A percentile compares a stretch with the other conserved stretches of the same genome.
These are phyloP conservation scores for Epichloe bromicola DNA, from an alignment of 2,329 filamentous ascomycete genomes.

Conservation along the genomic window DNA sequence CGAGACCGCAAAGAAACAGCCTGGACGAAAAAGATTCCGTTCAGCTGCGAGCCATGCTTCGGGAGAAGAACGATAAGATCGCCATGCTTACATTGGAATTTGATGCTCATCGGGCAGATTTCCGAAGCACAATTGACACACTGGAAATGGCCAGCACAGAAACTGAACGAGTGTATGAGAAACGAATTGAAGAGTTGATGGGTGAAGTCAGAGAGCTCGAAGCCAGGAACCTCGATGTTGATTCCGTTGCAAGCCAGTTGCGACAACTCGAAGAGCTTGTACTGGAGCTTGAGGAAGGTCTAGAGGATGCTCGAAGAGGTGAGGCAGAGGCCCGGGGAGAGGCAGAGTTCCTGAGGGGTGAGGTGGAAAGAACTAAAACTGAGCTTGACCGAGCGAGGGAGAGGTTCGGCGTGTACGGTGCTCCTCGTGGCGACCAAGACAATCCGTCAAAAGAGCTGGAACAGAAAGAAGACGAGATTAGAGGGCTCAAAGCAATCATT, in stretches of 20 bases:
- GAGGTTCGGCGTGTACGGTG: conserved; percentile 41
- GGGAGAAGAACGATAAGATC: conserved; percentile 96
- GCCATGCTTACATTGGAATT: conserved; percentile 87
- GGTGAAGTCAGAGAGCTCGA: conserved; percentile 73
- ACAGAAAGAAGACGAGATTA: conserved; percentile 93
- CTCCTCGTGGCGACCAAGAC: conserved; percentile 27
- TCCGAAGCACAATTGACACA: conserved; percentile 92
- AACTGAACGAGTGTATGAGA: conserved; percentile 91
- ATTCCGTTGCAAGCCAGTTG: conserved; percentile 78
- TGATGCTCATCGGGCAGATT: conserved; percentile 87
- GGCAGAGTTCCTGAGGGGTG: conserved; percentile 87
- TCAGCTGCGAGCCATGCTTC: conserved; percentile 67
- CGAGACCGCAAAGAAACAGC: conserved; percentile 29
- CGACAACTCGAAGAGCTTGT: conserved; percentile 95
- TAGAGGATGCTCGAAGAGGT: conserved; percentile 86
- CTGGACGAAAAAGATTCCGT: conserved; percentile 58
- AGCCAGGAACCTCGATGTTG: conserved; percentile 75
- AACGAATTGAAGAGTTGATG: conserved; percentile 75
- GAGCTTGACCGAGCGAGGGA: conserved; percentile 83
- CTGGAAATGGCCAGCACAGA: conserved; percentile 91
- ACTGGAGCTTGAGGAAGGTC: conserved; percentile 88
- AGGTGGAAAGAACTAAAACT: conserved; percentile 81
- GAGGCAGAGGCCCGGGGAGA: conserved; percentile 93
- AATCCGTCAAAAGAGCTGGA: conserved; percentile 63
- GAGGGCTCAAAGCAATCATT: conserved; percentile 93